A percentile compares a stretch with the other conserved stretches of the same genome.
phyloP scores from a whole-genome alignment of 768 basidiomycete species.

The Lyophyllum shimeji region DNA sequence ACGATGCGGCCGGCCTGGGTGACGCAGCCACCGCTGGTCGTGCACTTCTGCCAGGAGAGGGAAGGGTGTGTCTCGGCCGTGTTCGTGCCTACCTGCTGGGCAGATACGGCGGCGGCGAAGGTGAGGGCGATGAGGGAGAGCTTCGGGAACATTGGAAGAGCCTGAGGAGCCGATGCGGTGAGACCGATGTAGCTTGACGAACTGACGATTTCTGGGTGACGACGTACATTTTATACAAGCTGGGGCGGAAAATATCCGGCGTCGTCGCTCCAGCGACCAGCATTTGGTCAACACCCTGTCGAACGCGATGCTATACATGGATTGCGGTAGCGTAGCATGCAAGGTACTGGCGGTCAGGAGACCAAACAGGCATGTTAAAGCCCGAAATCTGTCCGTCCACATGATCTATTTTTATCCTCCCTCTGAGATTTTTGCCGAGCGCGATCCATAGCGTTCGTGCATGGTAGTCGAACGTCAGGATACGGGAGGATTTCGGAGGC shows the following conservation, averaged over 20 bases:
- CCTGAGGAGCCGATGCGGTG: background rate
- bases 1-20: slow-evolving; percentile 39
- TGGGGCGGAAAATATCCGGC: slow-evolving; percentile 5
- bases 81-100: slow-evolving; percentile 53
- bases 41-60: slow-evolving; percentile 46
- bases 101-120: slow-evolving; percentile 41
- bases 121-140: slow-evolving; percentile 39
- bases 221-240: slow-evolving; percentile 1
- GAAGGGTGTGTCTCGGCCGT: slow-evolving; percentile 27
- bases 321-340: background rate
- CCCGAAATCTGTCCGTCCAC: slow-evolving; percentile 5
- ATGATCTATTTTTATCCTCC: background rate
- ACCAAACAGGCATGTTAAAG: background rate
- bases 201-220: background rate
- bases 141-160: slow-evolving; percentile 34
- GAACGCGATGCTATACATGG: background rate
- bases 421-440: background rate
- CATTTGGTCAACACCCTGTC: background rate
- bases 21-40: slow-evolving; percentile 40
- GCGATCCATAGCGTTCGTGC: background rate
- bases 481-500: background rate
- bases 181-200: background rate
- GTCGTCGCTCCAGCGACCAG: background rate
- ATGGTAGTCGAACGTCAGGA: background rate
- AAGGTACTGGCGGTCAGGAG: background rate